Conservation (phyloP, 192 early-diverging fungal species). For the Paraglomus occultum region DNA sequence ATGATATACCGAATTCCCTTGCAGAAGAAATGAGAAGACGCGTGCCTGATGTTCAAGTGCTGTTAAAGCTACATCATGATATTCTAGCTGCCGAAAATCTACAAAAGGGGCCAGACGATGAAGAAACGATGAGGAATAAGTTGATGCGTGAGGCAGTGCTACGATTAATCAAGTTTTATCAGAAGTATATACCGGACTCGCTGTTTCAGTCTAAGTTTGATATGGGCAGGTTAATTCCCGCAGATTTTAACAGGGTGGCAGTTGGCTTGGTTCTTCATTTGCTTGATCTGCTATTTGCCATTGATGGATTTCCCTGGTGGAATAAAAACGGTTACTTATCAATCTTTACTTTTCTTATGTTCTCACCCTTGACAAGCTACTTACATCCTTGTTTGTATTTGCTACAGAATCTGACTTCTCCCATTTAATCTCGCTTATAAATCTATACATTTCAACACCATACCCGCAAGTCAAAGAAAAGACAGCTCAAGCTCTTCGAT, state of each 20-base stretch:
- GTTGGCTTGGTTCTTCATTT: slow-evolving; percentile 56
- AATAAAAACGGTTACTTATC: slow-evolving; percentile 44
- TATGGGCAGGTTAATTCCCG: slow-evolving; percentile 68
- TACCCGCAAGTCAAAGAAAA: slow-evolving; percentile 44
- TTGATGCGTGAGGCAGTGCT: slow-evolving; percentile 55
- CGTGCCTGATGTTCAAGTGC: slow-evolving; percentile 69
- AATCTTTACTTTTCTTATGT: background rate
- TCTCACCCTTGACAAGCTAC: background rate
- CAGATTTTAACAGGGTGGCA: slow-evolving; percentile 53
- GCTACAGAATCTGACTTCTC: slow-evolving; percentile 28
- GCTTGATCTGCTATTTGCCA: slow-evolving; percentile 54
- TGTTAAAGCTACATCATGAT: slow-evolving; percentile 50
- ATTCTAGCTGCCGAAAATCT: slow-evolving; percentile 34
- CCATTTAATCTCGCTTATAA: slow-evolving; percentile 53
- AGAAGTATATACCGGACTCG: slow-evolving; percentile 60
- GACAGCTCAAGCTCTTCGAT: slow-evolving; percentile 42
- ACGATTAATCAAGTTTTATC: slow-evolving; percentile 63
- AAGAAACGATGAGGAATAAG: slow-evolving; percentile 37
- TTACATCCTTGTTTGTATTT: background rate
- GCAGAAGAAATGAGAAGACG: slow-evolving; percentile 61
- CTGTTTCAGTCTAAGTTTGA: slow-evolving; percentile 73
- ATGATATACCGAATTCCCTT: slow-evolving; percentile 30
- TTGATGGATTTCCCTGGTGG: slow-evolving; percentile 71
- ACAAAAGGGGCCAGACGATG: slow-evolving; percentile 40
- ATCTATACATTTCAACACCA: slow-evolving; percentile 49